Evolutionary conservation across 495 filamentous ascomycete species (phyloP), one percentile per base, ranked within the genome.

Genomic region (Hypomontagnella submonticulosa): DNA sequence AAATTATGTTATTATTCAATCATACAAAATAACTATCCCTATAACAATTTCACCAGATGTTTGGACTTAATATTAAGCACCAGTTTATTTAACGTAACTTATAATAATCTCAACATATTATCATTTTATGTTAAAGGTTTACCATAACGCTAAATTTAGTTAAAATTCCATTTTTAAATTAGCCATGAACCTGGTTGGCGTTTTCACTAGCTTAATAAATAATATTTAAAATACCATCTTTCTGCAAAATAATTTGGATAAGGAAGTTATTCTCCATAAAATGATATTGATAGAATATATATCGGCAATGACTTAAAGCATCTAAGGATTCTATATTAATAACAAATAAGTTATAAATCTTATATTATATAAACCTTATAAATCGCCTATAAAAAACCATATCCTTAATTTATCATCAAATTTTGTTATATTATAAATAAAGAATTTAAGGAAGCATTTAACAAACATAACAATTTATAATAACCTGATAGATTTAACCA

Each of bases 161-260:
- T 33, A 48, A 33, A 52, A 52, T 40, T 38, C 40, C 4, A 18
- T 52, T 38, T 52, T 48, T 16, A 20, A 23, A 38, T 52, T 37
- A 18, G 19, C 11, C 23, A 37, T 37, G 23, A n/a, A n/a, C n/a
- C n/a, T 52, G 3, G 20, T 34, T 19, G 40, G 33, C 4, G 12
- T 20, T 23, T 9, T 38, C 23, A 19, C n/a, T n/a, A n/a, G 12
- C 23, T 52, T 20, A 11, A 2, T 16, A 6, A 16, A 40, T 40
- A n/a, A 40, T 36, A 23, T 52, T 52, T 38, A 38, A 38, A 38
- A 52, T n/a, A n/a, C n/a, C n/a, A n/a, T n/a, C n/a, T n/a, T n/a
- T n/a, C n/a, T n/a, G n/a, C n/a, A n/a, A n/a, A n/a, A 38, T 52
- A 52, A 52, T 20, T 8, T 10, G 9, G 16, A 34, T 13, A 34